Evolutionary conservation across 2,329 filamentous ascomycete genomes (phyloP).

Genomic region (Colletotrichum costaricense): DNA sequence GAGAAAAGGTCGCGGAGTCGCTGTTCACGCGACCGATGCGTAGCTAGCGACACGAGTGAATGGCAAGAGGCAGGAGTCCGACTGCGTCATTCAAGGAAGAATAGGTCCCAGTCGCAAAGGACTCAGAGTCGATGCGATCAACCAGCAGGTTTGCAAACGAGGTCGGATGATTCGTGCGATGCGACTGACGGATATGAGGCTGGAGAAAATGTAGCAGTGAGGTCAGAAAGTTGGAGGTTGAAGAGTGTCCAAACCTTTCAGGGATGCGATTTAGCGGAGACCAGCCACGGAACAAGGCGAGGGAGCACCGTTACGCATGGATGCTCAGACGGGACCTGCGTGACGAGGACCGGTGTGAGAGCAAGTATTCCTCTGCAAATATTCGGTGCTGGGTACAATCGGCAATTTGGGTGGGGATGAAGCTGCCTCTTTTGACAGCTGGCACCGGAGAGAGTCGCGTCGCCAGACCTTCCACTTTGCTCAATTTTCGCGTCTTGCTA

Average conservation of each 20-base stretch:
- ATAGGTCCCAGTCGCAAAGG: slow-evolving; percentile 22
- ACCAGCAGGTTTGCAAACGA: slow-evolving; percentile 12
- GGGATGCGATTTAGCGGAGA: slow-evolving; percentile 37
- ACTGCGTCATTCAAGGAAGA: slow-evolving; percentile 31
- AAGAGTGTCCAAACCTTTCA: slow-evolving; percentile 37
- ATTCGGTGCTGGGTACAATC: background rate
- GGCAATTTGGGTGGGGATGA: background rate
- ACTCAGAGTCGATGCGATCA: slow-evolving; percentile 13
- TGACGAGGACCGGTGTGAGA: background rate
- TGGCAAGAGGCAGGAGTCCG: slow-evolving; percentile 15
- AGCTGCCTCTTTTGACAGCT: background rate
- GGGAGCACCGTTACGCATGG: slow-evolving; percentile 28
- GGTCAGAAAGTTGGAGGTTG: slow-evolving; percentile 38
- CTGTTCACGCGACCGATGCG: slow-evolving; percentile 54
- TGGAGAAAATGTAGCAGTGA: slow-evolving; percentile 30
- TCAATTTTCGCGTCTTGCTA: slow-evolving; percentile 21
- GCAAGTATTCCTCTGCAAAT: slow-evolving; percentile 9
- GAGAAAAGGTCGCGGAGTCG: slow-evolving; percentile 38
- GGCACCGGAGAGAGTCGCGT: slow-evolving; percentile 28
- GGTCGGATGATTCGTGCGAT: slow-evolving; percentile 27
- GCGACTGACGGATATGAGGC: slow-evolving; percentile 24
- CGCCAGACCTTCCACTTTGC: background rate
- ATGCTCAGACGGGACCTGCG: slow-evolving; percentile 1
- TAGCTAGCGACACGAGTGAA: slow-evolving; percentile 31
- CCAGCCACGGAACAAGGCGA: slow-evolving; percentile 34